Base-by-base conservation (phyloP, 768 basidiomycete genomes). In the Psilocybe sp. region DNA sequence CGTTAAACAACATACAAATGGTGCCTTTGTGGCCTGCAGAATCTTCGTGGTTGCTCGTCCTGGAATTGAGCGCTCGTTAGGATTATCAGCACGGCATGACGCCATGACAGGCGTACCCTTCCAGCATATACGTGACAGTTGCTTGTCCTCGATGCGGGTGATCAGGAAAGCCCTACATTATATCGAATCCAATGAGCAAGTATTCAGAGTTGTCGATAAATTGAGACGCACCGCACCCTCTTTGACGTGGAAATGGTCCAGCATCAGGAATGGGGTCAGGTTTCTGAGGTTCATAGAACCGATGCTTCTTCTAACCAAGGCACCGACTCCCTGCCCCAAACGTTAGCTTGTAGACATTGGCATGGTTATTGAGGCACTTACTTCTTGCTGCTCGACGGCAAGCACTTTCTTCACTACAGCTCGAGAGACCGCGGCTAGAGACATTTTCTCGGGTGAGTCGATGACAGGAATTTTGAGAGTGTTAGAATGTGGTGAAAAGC, bases 61-160 rank as follows among this genome's bases (percentile, higher is more conserved):
- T 82, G 48, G 39, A 28, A 8, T 36, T 23, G 10, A n/a, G n/a
- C 10, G 16, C 19, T 28, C 46, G 11, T 33, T 4, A 4, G 14
- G 34, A 12, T 36, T 16, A 52, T 15, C 38, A 19, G 9, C 4
- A 3, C 44, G 40, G 15, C 47, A 46, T 33, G 38, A 36, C 35
- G 39, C 40, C 44, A 47, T 19, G 50, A 5, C 18, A 15, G 8
- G 23, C 69, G 31, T 61, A 85, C 81, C 91, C 93, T 70, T 90
- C 76, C 0, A 93, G 73, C 84, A 97, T 87, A 66, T 96, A 96
- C 0, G 93, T 94, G 3, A 90, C 85, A 1, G 87, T 91, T 3
- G 85, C 85, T 65, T 94, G 92, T 3, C 92, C 94, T 14, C 92
- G 79, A 65, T 95, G 94, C 2, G 94, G 92, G 64, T 96, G 94